Percentiles rank a stretch among this genome's conserved stretches.
Conservation (phyloP, 2,329 filamentous ascomycete genomes). For the Elsinoe necatrix region DNA sequence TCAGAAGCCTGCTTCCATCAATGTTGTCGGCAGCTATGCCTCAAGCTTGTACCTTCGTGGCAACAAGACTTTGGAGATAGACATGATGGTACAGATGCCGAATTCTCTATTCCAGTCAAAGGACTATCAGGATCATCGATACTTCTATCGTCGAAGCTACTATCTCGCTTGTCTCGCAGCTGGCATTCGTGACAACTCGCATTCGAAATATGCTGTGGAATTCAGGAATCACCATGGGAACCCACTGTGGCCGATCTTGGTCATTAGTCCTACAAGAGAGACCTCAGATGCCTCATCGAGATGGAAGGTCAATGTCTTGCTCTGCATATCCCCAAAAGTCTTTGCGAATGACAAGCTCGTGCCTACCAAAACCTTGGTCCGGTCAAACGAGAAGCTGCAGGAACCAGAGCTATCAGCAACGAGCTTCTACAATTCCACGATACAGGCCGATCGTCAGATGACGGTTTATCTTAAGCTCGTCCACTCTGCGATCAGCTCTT, state of each 20-base stretch:
- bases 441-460: constrained; percentile 69
- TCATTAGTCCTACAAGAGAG: constrained; percentile 35
- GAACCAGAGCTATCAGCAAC: constrained; percentile 44
- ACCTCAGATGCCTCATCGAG: constrained; percentile 26
- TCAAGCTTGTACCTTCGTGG: constrained; percentile 63
- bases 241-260: constrained; percentile 58
- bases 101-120: constrained; percentile 74
- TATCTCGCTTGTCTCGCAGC: constrained; percentile 76
- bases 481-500: constrained; percentile 59
- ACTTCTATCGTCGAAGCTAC: constrained; percentile 90
- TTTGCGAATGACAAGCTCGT: constrained; percentile 66
- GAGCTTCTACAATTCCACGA: constrained; percentile 79
- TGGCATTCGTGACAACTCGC: constrained; percentile 55
- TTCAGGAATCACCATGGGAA: constrained; percentile 28
- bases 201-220: constrained; percentile 45
- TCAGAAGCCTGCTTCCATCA: constrained; percentile 65
- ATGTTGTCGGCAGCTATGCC: constrained; percentile 82
- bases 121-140: constrained; percentile 85
- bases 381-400: constrained; percentile 42
- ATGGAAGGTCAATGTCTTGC: constrained; percentile 66
- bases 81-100: constrained; percentile 85
- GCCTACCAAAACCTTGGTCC: constrained; percentile 61
- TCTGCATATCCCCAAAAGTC: constrained; percentile 57
- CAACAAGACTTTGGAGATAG: constrained; percentile 53
- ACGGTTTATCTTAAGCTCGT: constrained; percentile 68